Evolutionary conservation across 345 rosid species (phyloP), one percentile per base, ranked within the genome.

Genomic region (Microcos paniculata): DNA sequence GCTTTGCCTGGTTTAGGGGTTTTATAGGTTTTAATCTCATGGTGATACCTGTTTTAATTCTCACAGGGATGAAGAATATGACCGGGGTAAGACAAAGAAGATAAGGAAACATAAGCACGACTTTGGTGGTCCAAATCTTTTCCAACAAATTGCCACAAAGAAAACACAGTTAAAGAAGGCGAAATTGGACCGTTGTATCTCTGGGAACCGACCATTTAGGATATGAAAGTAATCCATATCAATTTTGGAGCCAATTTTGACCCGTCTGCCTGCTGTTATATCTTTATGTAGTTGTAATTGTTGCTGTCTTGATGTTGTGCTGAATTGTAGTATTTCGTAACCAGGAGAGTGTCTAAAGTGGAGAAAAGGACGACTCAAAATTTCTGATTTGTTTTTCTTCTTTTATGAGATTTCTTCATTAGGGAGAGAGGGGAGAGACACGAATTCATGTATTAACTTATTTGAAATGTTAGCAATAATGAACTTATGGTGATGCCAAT

Each of bases 51-150:
- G 72, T 26, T 26, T 24, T 62, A 66, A 53, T 19, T 70, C 28
- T 43, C 49, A 43, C 81, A 96, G 99, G 97, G 99, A 96, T 72
- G 97, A 91, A 77, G 97, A 93, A 77, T 96, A 96, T 75, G 99
- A 96, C 74, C 85, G 82, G n/a, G 99, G 99, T 19, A 96, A 83
- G 89, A 87, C 91, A 82, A 96, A 90, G 90, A 96, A 96, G 85
- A 70, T 90, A 57, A 87, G 88, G 80, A 67, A 30, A 0, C 76
- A 82, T 18, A 85, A 79, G 77, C 87, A 82, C 33, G 45, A 66
- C 51, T 86, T 88, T 64, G 84, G 76, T 10, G 94, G 94, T 38
- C 88, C 88, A 35, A 96, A 93, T 84, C 92, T 75, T 59, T 96
- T 96, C 92, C 99, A 93, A 82, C 81, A 76, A 84, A 6, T 87